Base-by-base conservation (phyloP, 371 early-diverging fungal species). In the Funneliformis caledonium region DNA sequence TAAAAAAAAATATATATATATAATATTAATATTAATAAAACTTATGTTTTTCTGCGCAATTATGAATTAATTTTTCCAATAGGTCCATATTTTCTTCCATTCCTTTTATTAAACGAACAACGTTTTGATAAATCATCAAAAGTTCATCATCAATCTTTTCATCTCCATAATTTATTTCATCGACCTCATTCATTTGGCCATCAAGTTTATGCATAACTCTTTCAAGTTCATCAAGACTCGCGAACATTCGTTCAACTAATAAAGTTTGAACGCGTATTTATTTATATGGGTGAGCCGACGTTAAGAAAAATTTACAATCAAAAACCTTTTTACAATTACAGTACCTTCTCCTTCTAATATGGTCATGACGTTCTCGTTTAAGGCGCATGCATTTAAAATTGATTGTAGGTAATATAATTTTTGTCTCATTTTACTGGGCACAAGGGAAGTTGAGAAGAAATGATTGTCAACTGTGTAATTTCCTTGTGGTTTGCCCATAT, bases 41-140 rank as follows among this genome's bases (percentile, higher is more conserved):
- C 26, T 26, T 26, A 26, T 26, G 37, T 37, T 37, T 2, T 3
- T 37, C 37, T 56, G 56, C 14, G 19, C 19, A 64, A 26, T 64
- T 64, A 26, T 64, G 22, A 2, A 64, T 0, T 31, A 64, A 26
- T 11, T 26, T 64, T 26, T 64, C 64, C 33, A 64, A 64, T 10
- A 22, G 64, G 22, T 64, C 64, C 64, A 64, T 64, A 11, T 64
- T 64, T 64, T 64, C 64, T 64, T 64, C 64, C 64, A 64, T 64
- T 31, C 11, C 33, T 14, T 64, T 64, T 31, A 64, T 64, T 26
- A 64, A 64, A 31, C 4, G 26, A 26, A 64, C 14, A 31, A 64
- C 64, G 12, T 31, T 64, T 64, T 64, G 64, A 64, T 64, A 33
- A 64, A 64, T 64, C 22, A 11, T 33, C 14, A 31, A 31, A 9